Percentiles rank a stretch among this genome's conserved stretches.
phyloP scores from a whole-genome alignment of 257 asterid genomes.

The Scutellaria barbata region DNA sequence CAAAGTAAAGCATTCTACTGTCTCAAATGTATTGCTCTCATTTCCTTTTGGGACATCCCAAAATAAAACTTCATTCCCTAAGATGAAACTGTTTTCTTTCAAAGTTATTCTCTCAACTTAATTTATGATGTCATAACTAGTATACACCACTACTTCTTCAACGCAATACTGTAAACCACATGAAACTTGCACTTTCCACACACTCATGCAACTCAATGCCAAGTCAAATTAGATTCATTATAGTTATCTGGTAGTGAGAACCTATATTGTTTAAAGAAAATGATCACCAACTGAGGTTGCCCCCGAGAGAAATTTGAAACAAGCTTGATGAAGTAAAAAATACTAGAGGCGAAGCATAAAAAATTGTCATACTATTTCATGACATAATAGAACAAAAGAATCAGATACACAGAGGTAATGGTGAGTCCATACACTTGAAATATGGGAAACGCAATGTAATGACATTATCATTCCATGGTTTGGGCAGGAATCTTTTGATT shows the following conservation, averaged over 20 bases:
- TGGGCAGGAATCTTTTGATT: conserved; percentile 72
- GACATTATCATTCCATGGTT: conserved; percentile 77
- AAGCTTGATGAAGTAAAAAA: not conserved
- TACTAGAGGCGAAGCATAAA: conserved; percentile 2
- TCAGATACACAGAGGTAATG: conserved; percentile 27
- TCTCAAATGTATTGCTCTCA: conserved; percentile 4
- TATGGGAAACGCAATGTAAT: conserved; percentile 77
- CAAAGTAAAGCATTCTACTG: not conserved
- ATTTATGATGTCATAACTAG: not conserved
- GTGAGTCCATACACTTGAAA: conserved; percentile 59
- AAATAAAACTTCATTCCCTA: not conserved
- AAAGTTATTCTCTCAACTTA: not conserved
- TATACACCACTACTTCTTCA: not conserved
- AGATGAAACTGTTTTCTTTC: not conserved
- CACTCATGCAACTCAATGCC: not conserved
- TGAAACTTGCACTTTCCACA: not conserved
- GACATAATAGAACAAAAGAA: conserved; percentile 20
- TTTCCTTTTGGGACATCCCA: not conserved
- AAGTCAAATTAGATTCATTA: not conserved
- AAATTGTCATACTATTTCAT: not conserved
- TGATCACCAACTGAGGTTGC: not conserved
- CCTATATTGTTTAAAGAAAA: not conserved
- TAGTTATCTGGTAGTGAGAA: not conserved
- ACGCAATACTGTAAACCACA: not conserved
- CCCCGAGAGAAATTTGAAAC: conserved; percentile 1